A percentile compares a stretch with the other conserved stretches of the same genome.
Conservation (phyloP, 192 early-diverging fungal species). For the Coemansia sp. region DNA sequence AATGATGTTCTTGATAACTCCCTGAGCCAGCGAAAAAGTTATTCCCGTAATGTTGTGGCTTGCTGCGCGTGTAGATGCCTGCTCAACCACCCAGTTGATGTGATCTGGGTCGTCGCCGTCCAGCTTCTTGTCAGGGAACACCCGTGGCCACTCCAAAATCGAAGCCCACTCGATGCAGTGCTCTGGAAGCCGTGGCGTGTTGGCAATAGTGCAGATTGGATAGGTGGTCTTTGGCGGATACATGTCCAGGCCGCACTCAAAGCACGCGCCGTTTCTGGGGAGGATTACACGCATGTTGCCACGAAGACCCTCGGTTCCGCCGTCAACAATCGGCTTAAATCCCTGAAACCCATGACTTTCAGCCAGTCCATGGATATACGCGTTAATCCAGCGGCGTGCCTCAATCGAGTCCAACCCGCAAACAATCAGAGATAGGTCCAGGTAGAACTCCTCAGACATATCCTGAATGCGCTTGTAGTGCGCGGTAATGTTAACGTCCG, state of each 20-base stretch:
- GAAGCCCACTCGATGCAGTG: constrained; percentile 99
- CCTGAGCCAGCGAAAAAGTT: constrained; percentile 88
- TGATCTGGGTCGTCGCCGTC: constrained; percentile 79
- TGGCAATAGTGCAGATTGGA: constrained; percentile 98
- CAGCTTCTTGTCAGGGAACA: constrained; percentile 72
- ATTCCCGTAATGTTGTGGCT: constrained; percentile 86
- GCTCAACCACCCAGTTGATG: constrained; percentile 73
- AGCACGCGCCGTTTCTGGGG: constrained; percentile 84
- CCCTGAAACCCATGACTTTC: constrained; percentile 72
- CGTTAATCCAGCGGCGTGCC: constrained; percentile 97
- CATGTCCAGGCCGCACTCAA: constrained; percentile 95
- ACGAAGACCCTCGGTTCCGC: constrained; percentile 96
- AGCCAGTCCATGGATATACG: constrained; percentile 74
- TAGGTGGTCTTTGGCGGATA: constrained; percentile 84
- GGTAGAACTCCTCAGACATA: constrained; percentile 92
- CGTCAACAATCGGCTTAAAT: constrained; percentile 89
- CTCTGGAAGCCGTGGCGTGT: constrained; percentile 95
- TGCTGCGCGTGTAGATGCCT: constrained; percentile 67
- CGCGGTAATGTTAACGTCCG: constrained; percentile 68
- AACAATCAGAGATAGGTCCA: constrained; percentile 81
- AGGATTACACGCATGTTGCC: constrained; percentile 93
- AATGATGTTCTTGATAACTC: constrained; percentile 98
- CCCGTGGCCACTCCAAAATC: constrained; percentile 87
- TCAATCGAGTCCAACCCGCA: constrained; percentile 95
- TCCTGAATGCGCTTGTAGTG: constrained; percentile 94